Conservation (phyloP, 495 filamentous ascomycete genomes). For the Hypomontagnella monticulosa region DNA sequence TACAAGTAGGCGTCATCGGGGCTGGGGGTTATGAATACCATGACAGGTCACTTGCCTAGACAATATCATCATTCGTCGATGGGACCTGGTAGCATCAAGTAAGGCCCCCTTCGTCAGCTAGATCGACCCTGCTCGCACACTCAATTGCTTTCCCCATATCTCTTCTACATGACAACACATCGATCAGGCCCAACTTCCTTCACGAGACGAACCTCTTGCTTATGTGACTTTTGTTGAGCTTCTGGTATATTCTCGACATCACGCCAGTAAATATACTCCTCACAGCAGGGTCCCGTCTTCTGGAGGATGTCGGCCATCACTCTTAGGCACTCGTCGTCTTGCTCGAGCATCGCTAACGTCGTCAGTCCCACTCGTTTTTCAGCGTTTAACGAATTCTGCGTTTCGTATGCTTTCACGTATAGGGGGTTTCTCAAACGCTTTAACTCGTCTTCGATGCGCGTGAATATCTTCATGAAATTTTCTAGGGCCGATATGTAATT, state of each 20-base stretch:
- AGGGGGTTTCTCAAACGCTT: slow-evolving; percentile 54
- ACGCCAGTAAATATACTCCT: slow-evolving; percentile 49
- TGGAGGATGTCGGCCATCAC: slow-evolving; percentile 46
- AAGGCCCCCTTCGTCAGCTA: too few species aligned
- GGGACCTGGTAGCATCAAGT: too few species aligned
- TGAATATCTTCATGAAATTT: slow-evolving; percentile 37
- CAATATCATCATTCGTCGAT: too few species aligned
- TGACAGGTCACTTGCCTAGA: too few species aligned
- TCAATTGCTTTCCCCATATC: too few species aligned
- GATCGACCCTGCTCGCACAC: too few species aligned
- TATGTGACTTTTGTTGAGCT: too few species aligned
- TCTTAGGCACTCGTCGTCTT: slow-evolving; percentile 46
- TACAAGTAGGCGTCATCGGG: too few species aligned
- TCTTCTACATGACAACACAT: slow-evolving; percentile 4
- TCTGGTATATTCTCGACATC: slow-evolving; percentile 21
- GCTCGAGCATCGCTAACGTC: slow-evolving; percentile 26
- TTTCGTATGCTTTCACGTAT: slow-evolving; percentile 42
- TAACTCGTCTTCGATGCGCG: slow-evolving; percentile 64
- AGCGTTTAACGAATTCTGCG: slow-evolving; percentile 7
- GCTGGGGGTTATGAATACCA: too few species aligned
- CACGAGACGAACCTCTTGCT: not conserved
- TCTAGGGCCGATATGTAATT: slow-evolving; percentile 44
- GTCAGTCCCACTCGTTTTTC: slow-evolving; percentile 42
- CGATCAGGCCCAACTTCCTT: not conserved
- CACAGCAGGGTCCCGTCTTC: slow-evolving; percentile 36